Percentiles rank a stretch among this genome's conserved stretches.
phyloP scores from a whole-genome alignment of 2,329 filamentous ascomycete species.

The Apiospora phragmitis region DNA sequence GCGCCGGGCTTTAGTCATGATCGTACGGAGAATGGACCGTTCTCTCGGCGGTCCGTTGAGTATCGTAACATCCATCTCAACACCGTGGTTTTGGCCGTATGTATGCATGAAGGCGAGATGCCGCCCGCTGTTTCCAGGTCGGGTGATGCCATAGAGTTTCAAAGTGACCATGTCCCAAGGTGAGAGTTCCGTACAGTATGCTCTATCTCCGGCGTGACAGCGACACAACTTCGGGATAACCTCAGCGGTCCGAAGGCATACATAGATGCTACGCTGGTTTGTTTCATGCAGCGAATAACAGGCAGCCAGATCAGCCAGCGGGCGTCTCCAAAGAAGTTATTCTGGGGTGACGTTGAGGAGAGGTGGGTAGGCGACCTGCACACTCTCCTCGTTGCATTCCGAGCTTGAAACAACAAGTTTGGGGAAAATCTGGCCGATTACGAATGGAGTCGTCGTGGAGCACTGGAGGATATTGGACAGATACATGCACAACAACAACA shows the following conservation, averaged over 20 bases:
- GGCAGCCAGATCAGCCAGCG: background rate
- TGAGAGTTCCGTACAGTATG: background rate
- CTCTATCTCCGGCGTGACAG: background rate
- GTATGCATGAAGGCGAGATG: background rate
- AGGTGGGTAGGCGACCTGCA: background rate
- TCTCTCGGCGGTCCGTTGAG: background rate
- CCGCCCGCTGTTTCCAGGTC: background rate
- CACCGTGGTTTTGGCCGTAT: background rate
- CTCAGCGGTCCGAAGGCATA: slow-evolving; percentile 2
- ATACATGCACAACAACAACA: background rate
- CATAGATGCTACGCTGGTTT: slow-evolving; percentile 3
- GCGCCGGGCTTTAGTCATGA: background rate
- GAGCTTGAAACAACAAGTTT: slow-evolving; percentile 4
- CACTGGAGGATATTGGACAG: background rate
- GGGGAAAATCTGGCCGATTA: slow-evolving; percentile 8
- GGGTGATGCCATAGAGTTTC: background rate
- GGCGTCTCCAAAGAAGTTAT: background rate
- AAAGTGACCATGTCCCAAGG: background rate
- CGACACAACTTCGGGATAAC: slow-evolving; percentile 5
- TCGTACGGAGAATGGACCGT: slow-evolving; percentile 2
- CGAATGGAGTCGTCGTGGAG: background rate
- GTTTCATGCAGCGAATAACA: background rate
- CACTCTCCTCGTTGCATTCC: background rate
- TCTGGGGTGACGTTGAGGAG: slow-evolving; percentile 1
- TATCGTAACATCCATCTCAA: background rate